phyloP scores from a whole-genome alignment of 495 filamentous ascomycete species.

The Neurospora sp. region DNA sequence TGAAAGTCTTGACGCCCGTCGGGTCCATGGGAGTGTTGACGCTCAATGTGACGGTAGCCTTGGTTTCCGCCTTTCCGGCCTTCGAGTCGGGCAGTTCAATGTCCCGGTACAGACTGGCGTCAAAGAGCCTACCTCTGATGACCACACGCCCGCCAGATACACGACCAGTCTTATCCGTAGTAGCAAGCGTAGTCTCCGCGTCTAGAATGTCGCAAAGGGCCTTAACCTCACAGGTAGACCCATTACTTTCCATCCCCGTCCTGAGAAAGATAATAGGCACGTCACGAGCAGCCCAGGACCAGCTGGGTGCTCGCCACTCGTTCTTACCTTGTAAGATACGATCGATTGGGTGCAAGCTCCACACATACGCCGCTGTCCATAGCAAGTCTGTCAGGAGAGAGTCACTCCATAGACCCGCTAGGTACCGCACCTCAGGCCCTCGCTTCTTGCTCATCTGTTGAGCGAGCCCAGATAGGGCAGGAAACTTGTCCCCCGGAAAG shows the following conservation, averaged over 20 bases:
- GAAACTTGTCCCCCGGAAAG: slow-evolving; percentile 4
- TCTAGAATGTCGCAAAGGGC: neutral
- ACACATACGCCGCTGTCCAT: slow-evolving; percentile 1
- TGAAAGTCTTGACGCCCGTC: neutral
- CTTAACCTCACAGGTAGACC: neutral
- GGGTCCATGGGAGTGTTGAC: neutral
- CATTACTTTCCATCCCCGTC: neutral
- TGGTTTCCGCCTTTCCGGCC: neutral
- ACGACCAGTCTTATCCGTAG: neutral
- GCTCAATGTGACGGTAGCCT: neutral
- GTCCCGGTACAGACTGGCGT: neutral
- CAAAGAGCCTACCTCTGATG: neutral
- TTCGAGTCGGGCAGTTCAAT: neutral
- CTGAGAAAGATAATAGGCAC: neutral
- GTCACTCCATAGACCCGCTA: slow-evolving; percentile 7
- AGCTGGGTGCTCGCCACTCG: slow-evolving; percentile 7
- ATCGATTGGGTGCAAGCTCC: neutral
- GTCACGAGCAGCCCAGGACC: slow-evolving; percentile 9
- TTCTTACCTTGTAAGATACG: neutral
- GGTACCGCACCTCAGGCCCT: neutral
- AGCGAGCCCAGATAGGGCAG: slow-evolving; percentile 7
- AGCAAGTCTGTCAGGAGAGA: slow-evolving; percentile 4
- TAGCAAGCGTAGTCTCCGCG: neutral
- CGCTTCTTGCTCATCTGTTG: neutral
- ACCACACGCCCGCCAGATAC: neutral